Evolutionary conservation across 1,284 basidiomycete genomes (phyloP), one percentile per base, ranked within the genome.

Genomic region (Coniophora puteana): DNA sequence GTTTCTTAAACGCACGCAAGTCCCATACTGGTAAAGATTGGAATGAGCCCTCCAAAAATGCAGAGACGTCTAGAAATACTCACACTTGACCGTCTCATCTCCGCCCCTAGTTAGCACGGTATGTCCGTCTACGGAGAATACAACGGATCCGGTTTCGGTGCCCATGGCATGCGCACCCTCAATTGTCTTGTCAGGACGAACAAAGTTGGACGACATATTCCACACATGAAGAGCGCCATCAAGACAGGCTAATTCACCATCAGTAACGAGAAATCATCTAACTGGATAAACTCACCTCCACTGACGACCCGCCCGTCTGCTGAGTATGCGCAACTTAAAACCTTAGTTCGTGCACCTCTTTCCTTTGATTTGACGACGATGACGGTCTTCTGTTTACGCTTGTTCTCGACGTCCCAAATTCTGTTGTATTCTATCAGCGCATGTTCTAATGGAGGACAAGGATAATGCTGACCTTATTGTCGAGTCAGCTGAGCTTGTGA

Each of bases 331-430:
- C 92, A 94, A 4, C 86, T 65, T 5, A 88, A 90, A 12, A 99
- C 86, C 58, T 93, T 93, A 10, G 95, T 98, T 49, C 93, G 76
- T 13, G 90, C 86, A n/a, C 96, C 96, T 36, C 94, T 75, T 51
- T 95, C 92, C 61, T 95, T 97, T 14, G 91, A 94, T 65, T 94
- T 95, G 51, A 97, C 88, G 8, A 97, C 93, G 51, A 99, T 93
- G 25, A 97, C 91, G 0, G 81, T 78, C 67, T 93, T 93, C 59
- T 97, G 93, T 62, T 94, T 94, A 34, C 85, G 77, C 54, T 81
- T 86, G 54, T 91, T 81, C 53, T 89, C 86, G 8, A 84, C 77
- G 51, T 98, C 87, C 96, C 96, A 99, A 61, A 99, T 88, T 43
- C 92, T 93, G 51, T 35, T 32, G 40, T 30, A 25, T 24, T 21